Percentiles rank a stretch among this genome's conserved stretches.
These are phyloP conservation scores for Aegilops umbellulata DNA, from an alignment of 176 grass and related monocot species.

Conservation along the genomic window DNA sequence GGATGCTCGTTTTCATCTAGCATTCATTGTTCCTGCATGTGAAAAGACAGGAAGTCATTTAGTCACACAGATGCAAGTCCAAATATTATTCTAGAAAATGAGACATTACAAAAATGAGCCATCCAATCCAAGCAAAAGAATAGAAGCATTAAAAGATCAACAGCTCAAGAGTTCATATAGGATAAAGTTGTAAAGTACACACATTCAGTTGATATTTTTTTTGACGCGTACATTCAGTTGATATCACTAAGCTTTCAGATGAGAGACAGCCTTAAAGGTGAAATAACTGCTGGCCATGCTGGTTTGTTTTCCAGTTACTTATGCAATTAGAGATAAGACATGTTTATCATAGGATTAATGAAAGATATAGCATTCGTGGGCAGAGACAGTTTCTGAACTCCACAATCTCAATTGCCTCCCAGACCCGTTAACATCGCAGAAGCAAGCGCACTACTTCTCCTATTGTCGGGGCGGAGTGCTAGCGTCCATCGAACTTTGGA, in stretches of 20 bases:
- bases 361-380: not conserved
- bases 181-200: too few species aligned
- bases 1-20: too few species aligned
- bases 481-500: too few species aligned
- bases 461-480: too few species aligned
- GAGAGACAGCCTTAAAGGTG: not conserved
- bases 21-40: slow-evolving; percentile 58
- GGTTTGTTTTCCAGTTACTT: not conserved
- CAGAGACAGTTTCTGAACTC: not conserved
- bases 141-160: not conserved
- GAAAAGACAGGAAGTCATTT: not conserved
- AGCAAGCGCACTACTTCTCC: not conserved
- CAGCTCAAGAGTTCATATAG: not conserved
- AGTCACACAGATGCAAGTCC: too few species aligned
- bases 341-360: not conserved
- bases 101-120: not conserved
- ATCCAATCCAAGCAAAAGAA: slow-evolving; percentile 5
- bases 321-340: not conserved
- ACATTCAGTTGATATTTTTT: too few species aligned
- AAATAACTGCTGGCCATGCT: not conserved
- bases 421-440: not conserved
- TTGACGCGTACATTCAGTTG: too few species aligned
- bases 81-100: not conserved
- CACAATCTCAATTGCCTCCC: not conserved
- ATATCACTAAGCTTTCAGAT: not conserved